Base-by-base conservation (phyloP, 164 flowering plant species). In the Pachysandra terminalis region DNA sequence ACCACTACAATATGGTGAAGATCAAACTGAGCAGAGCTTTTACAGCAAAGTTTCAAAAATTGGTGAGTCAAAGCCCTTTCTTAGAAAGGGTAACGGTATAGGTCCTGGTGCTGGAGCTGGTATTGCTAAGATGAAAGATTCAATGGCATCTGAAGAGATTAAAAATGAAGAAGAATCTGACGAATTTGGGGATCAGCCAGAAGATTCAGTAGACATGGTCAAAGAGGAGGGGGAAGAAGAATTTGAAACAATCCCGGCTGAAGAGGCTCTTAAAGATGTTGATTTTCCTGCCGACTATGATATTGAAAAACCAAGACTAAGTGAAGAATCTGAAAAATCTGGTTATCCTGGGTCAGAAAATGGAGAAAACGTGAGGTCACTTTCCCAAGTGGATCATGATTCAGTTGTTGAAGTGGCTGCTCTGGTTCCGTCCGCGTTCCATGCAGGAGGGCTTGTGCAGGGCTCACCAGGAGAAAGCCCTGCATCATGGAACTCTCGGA, bases 381-480 rank as follows among this genome's bases (percentile, higher is more conserved):
- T 79, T 77, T 84, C 91, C 73, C 83, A 80, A n/a, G 76, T 75
- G 19, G 84, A 82, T 73, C 83, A 78, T 56, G 68, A 81, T 67
- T 79, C 85, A 32, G 86, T 76, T 17, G 73, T 86, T 68, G 88
- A 85, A 71, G 64, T 83, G 69, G 88, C 87, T 74, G 70, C 78
- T 26, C 56, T 79, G n/a, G 58, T 78, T 37, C 83, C 90, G 77
- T 74, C 83, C 8, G 56, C 76, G 53, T 81, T 84, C 56, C 82
- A 79, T 23, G 61, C 79, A 48, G 26, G 56, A n/a, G 89, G 78
- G 26, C 75, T 79, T 58, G 68, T 79, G 59, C 96, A 79, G 71
- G 96, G 90, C 57, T 95, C 93, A 26, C 99, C 90, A 0, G 91
- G 85, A 45, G 96, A 85, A 79, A 95, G 97, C 73, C 97, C 97